Evolutionary conservation across 805 yeast species (phyloP), one percentile per base, ranked within the genome.

Genomic region (Candida tammaniensis): DNA sequence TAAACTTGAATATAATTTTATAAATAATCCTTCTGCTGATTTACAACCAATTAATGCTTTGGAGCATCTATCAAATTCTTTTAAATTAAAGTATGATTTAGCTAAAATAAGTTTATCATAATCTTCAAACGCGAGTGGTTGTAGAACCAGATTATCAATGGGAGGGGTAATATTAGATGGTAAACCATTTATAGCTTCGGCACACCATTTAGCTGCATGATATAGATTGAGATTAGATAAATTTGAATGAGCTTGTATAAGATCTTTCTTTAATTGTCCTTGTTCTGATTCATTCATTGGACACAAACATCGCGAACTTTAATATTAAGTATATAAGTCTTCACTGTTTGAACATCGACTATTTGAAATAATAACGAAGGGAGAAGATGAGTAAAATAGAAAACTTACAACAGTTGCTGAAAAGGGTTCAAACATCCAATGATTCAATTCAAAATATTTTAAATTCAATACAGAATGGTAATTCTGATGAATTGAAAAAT

Each of bases 11-110:
- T 89, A 91, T 8, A 85, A 60, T 30, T 77, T 63, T 22, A 88
- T 56, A 50, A 89, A 93, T 20, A 59, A 30, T 3, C 80, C 75
- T 32, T 70, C 68, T 0, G 79, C 65, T 32, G 78, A 67, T 14
- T 47, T 53, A 32, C 81, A 76, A 11, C 68, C 67, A 36, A 67
- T 68, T 38, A 93, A 61, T 10, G 69, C 70, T 46, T 68, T 64
- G 4, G 83, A 77, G 37, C 89, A 84, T 17, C 98, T 61, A 38
- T 82, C 91, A 52, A 81, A 91, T 57, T 93, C 98, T 48, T 83
- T 80, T 50, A 86, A 78, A 49, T 78, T 82, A 64, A 91, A 86
- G 51, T 84, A 80, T 0, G 84, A 56, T 35, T 78, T 76, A 1
- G 91, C 96, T 17, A 86, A 62, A 11, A 75, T 44, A 17, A 83